Percentiles rank a stretch among this genome's conserved stretches.
Conservation (phyloP, 257 asterid genomes). For the Euphrasia confusa region DNA sequence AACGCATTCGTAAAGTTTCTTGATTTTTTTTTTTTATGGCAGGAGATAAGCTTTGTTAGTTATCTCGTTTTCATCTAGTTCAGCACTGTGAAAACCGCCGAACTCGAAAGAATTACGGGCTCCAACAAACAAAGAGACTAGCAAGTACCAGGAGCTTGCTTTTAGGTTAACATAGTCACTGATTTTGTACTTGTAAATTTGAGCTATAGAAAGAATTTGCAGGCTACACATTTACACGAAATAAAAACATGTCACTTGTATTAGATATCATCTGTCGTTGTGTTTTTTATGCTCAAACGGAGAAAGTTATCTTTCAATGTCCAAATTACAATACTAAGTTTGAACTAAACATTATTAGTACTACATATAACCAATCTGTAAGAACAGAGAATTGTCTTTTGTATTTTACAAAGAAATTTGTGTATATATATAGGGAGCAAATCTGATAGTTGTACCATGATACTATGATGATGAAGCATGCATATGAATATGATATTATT, state of each 20-base stretch:
- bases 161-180: neutral
- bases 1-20: neutral
- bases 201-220: too few species aligned
- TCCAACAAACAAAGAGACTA: neutral
- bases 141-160: neutral
- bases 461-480: neutral
- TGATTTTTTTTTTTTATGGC: neutral
- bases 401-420: too few species aligned
- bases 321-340: too few species aligned
- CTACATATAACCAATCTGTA: too few species aligned
- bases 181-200: neutral
- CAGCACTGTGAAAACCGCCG: neutral
- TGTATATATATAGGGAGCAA: slow-evolving; percentile 20
- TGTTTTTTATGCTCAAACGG: too few species aligned
- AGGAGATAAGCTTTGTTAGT: too few species aligned
- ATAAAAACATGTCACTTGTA: too few species aligned
- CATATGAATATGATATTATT: slow-evolving; percentile 14
- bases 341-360: too few species aligned
- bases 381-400: too few species aligned
- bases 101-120: neutral
- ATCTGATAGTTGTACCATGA: slow-evolving; percentile 24
- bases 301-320: too few species aligned
- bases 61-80: neutral
- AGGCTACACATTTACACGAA: too few species aligned
- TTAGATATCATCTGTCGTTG: too few species aligned